Evolutionary conservation across 2,329 filamentous ascomycete genomes (phyloP).

Genomic region (Seiridium unicorne): DNA sequence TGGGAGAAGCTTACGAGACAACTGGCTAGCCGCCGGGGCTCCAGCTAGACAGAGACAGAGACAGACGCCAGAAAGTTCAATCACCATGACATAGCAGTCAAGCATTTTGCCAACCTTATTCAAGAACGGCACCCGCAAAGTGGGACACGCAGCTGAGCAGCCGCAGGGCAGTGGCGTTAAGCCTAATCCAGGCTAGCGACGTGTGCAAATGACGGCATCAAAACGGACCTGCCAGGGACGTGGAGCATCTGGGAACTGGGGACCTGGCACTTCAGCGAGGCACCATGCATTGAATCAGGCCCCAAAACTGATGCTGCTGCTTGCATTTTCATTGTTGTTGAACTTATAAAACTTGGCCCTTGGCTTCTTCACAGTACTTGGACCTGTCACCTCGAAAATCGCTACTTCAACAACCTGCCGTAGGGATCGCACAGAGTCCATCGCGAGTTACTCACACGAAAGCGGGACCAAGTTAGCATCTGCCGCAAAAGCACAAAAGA

Average conservation of each 20-base stretch:
- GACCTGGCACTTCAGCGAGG: background rate
- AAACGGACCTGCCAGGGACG: background rate
- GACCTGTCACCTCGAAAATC: too few relatives aligned
- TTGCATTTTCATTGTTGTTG: background rate
- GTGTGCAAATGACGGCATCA: conserved; percentile 7
- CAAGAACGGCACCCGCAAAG: background rate
- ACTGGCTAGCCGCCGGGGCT: too few relatives aligned
- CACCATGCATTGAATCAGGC: background rate
- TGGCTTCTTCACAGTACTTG: too few relatives aligned
- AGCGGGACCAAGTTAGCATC: background rate
- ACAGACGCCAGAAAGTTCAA: too few relatives aligned
- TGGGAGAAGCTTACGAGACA: too few relatives aligned
- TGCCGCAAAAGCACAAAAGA: background rate
- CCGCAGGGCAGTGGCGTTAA: background rate
- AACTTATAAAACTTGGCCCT: too few relatives aligned
- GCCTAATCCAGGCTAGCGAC: background rate
- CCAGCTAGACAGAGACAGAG: too few relatives aligned
- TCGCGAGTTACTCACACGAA: background rate
- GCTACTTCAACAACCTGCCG: background rate
- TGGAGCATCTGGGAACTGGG: background rate
- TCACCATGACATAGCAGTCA: too few relatives aligned
- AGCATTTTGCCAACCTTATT: background rate
- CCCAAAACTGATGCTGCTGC: background rate
- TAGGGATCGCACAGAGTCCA: background rate
- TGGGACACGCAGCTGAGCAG: background rate